These are phyloP conservation scores for Neurospora crassa DNA, from an alignment of 2,329 filamentous ascomycete species.

Conservation along the genomic window DNA sequence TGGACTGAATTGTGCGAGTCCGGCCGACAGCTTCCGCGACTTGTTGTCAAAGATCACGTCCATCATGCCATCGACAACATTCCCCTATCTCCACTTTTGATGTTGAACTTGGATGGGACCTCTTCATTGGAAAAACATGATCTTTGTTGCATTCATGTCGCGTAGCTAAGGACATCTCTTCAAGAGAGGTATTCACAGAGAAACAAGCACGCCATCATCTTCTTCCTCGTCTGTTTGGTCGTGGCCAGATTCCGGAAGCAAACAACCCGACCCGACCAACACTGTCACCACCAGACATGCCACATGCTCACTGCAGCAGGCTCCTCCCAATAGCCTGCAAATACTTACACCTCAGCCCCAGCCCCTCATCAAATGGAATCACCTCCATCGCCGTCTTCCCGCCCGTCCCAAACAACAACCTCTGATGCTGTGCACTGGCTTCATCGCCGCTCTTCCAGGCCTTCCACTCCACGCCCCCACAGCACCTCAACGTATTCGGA, in stretches of 20 bases:
- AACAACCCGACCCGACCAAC: not conserved
- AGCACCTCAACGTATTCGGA: conserved; percentile 46
- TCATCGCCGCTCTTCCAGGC: conserved; percentile 26
- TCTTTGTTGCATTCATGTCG: not conserved
- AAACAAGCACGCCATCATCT: not conserved
- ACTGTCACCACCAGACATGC: too few relatives aligned
- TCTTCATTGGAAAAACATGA: not conserved
- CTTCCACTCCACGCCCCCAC: conserved; percentile 41
- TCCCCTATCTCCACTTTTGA: not conserved
- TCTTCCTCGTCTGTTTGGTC: not conserved
- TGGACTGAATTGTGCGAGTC: not conserved
- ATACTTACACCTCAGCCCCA: conserved; percentile 12
- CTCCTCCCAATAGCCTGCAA: not conserved
- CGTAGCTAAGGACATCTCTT: not conserved
- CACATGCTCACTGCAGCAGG: not conserved
- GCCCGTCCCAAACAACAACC: conserved; percentile 33
- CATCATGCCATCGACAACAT: not conserved
- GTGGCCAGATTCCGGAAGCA: not conserved
- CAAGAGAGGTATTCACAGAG: not conserved
- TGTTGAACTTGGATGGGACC: not conserved
- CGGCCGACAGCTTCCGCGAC: not conserved
- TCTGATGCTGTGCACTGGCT: conserved; percentile 10
- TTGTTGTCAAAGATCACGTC: not conserved
- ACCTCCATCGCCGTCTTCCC: conserved; percentile 17
- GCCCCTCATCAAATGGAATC: conserved; percentile 5